Evolutionary conservation across 345 rosid genomes (phyloP), one percentile per base, ranked within the genome.

Genomic region (Dipteronia sinensis): DNA sequence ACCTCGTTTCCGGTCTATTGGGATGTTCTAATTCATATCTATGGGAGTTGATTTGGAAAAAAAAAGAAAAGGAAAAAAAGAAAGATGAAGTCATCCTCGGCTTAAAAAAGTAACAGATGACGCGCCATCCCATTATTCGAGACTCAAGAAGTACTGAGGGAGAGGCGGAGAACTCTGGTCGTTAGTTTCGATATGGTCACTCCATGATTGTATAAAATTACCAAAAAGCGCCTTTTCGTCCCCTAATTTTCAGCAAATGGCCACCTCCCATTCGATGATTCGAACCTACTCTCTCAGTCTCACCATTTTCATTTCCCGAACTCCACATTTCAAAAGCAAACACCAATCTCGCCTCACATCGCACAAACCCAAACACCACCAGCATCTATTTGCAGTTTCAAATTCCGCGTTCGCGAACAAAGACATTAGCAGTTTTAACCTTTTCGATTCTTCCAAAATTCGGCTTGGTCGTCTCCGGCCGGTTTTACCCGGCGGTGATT

Each of bases 221-320:
- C 65, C 34, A 20, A 31, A 34, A 46, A 40, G 42, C 11, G 63
- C 66, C 55, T 10, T 1, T 10, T 11, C 11, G 10, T 40, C n/a
- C 38, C 12, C 56, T 59, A 75, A 63, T 77, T 64, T 55, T 6
- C 76, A 8, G 34, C 67, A 1, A 56, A 83, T 83, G 86, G 79
- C 86, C 13, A 55, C 76, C 3, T 11, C 65, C 62, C 65, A 16
- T 70, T n/a, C n/a, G n/a, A n/a, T n/a, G n/a, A n/a, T n/a, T n/a
- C 40, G 40, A 59, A 68, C 58, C 40, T 55, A 19, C 69, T 1
- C 75, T 40, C 42, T 68, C 19, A 22, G 15, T 16, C 74, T 31
- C 63, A 38, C 44, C 56, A 10, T 17, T 67, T 61, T 47, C 64
- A 66, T 8, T 65, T n/a, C 62, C 20, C 62, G 25, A 75, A 15